Evolutionary conservation across 495 filamentous ascomycete genomes (phyloP).

Genomic region (Cryomyces antarcticus): DNA sequence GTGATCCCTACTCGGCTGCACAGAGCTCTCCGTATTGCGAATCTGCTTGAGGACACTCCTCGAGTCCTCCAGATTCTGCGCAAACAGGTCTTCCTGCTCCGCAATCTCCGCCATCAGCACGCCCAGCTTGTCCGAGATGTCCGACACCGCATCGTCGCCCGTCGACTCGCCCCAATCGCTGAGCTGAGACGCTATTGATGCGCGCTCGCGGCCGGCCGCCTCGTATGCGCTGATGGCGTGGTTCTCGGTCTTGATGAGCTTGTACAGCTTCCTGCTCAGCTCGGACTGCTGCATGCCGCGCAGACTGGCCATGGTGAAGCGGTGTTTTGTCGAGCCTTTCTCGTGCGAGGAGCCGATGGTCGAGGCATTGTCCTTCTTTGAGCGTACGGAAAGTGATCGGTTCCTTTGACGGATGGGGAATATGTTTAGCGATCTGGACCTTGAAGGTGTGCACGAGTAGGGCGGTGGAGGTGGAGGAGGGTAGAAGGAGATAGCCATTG

Average conservation of each 20-base stretch:
- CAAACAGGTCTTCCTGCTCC: conserved; percentile 76
- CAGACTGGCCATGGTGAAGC: conserved; percentile 64
- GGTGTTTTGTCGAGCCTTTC: conserved; percentile 26
- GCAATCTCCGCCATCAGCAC: conserved; percentile 81
- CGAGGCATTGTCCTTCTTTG: conserved; percentile 15
- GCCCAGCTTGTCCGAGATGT: conserved; percentile 84
- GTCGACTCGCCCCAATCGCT: conserved; percentile 92
- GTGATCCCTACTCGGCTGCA: conserved; percentile 78
- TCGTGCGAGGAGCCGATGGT: conserved; percentile 4
- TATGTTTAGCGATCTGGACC: conserved; percentile 8
- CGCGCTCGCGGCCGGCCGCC: conserved; percentile 57
- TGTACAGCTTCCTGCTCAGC: conserved; percentile 64
- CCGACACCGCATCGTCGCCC: conserved; percentile 63
- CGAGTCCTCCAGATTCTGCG: conserved; percentile 67
- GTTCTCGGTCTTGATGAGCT: conserved; percentile 83
- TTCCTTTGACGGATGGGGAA: conserved; percentile 9
- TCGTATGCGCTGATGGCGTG: conserved; percentile 65
- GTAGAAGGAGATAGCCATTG: conserved; percentile 10
- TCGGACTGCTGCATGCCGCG: conserved; percentile 68
- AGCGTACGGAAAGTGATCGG: conserved; percentile 22
- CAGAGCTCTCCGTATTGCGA: conserved; percentile 73
- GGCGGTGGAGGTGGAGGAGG: conserved; percentile 10
- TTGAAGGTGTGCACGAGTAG: conserved; percentile 8
- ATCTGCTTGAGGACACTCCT: conserved; percentile 69
- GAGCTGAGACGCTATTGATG: conserved; percentile 71